These are phyloP conservation scores for Tylopilus sp. DNA, from an alignment of 1,284 basidiomycete species.

Conservation along the genomic window DNA sequence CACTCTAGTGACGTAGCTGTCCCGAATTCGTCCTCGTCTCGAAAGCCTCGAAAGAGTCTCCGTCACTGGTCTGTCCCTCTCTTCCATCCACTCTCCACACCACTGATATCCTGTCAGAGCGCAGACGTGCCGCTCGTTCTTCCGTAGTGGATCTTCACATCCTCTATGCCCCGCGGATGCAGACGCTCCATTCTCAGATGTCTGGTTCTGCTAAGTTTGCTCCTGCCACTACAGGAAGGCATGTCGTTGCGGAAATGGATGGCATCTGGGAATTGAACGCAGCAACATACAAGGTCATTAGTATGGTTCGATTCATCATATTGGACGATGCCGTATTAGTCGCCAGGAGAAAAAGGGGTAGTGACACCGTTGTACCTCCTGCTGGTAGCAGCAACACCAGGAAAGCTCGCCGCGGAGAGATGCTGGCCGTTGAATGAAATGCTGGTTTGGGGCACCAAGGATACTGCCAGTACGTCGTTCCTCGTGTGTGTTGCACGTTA, in stretches of 20 bases:
- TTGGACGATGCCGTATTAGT: conserved; percentile 94
- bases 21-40: conserved; percentile 97
- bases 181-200: conserved; percentile 89
- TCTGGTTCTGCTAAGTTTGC: conserved; percentile 98
- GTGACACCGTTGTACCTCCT: conserved; percentile 50
- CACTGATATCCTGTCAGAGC: conserved; percentile 49
- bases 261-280: conserved; percentile 90
- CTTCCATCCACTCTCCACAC: conserved; percentile 3
- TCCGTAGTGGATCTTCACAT: conserved; percentile 94
- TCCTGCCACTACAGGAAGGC: conserved; percentile 90
- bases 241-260: conserved; percentile 91
- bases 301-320: conserved; percentile 90
- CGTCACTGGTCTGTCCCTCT: conserved; percentile 54
- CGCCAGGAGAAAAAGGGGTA: conserved; percentile 73
- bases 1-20: conserved; percentile 68
- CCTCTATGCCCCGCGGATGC: conserved; percentile 95
- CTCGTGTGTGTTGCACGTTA: conserved; percentile 3
- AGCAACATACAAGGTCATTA: conserved; percentile 95
- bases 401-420: conserved; percentile 90
- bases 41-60: conserved; percentile 94
- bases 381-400: conserved; percentile 44
- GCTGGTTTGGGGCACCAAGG: conserved; percentile 95
- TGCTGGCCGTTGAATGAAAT: conserved; percentile 96
- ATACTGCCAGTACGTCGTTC: conserved; percentile 79
- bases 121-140: conserved; percentile 81